Conservation (phyloP, 23 red algal genomes). For the Gracilaria domingensis region DNA sequence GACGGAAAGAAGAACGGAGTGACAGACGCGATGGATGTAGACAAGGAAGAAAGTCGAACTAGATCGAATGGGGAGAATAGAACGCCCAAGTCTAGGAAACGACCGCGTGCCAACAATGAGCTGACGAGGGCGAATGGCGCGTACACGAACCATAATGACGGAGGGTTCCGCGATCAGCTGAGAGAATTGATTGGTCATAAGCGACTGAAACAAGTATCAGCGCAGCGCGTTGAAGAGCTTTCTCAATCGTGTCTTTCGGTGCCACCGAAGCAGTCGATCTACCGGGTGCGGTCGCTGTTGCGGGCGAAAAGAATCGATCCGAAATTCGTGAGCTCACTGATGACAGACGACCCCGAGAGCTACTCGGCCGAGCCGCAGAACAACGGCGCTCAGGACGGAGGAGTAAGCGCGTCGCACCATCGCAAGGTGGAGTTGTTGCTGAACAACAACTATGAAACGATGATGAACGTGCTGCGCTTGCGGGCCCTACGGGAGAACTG, state of each 20-base stretch:
- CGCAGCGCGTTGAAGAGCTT: slow-evolving; percentile 15
- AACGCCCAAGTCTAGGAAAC: slow-evolving; percentile 16
- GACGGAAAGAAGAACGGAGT: slow-evolving; percentile 29
- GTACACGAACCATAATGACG: not conserved
- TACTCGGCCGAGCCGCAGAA: slow-evolving; percentile 1
- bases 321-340: slow-evolving; percentile 47
- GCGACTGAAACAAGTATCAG: not conserved
- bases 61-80: not conserved
- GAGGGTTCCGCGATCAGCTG: slow-evolving; percentile 5
- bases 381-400: not conserved
- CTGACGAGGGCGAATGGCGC: not conserved
- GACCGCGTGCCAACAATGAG: slow-evolving; percentile 28
- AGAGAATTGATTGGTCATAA: slow-evolving; percentile 29
- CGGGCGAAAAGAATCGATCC: slow-evolving; percentile 53
- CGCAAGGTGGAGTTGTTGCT: slow-evolving; percentile 52
- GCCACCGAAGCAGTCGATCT: slow-evolving; percentile 28
- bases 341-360: slow-evolving; percentile 28
- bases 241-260: slow-evolving; percentile 3
- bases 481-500: slow-evolving; percentile 43
- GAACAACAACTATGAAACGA: slow-evolving; percentile 43
- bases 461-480: slow-evolving; percentile 74
- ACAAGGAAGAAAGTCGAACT: not conserved
- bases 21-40: slow-evolving; percentile 2
- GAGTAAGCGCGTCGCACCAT: not conserved
- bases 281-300: slow-evolving; percentile 32